A percentile compares a stretch with the other conserved stretches of the same genome.
Evolutionary conservation across 768 basidiomycete species (phyloP).

Genomic region (Lanmaoa rubissima): DNA sequence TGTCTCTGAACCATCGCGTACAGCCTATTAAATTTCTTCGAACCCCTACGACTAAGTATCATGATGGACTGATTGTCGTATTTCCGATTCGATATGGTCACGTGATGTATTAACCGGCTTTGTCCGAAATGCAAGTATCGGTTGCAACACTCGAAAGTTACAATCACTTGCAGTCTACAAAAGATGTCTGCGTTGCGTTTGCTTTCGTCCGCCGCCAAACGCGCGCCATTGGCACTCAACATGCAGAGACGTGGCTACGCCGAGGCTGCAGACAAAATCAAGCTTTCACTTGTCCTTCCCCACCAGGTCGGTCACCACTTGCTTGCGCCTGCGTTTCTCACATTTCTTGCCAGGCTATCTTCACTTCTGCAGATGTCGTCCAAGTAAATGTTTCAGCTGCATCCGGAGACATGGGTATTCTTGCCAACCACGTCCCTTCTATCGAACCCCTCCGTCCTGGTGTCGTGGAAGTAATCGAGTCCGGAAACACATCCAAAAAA

Average conservation of each 20-base stretch:
- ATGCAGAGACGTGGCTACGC: slow-evolving; percentile 84
- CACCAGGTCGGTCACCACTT: slow-evolving; percentile 70
- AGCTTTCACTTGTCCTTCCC: slow-evolving; percentile 89
- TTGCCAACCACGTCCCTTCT: slow-evolving; percentile 98
- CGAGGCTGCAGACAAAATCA: slow-evolving; percentile 86
- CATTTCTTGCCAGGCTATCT: slow-evolving; percentile 66
- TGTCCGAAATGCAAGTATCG: slow-evolving; percentile 18
- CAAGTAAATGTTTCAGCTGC: slow-evolving; percentile 95
- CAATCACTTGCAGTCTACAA: slow-evolving; percentile 1
- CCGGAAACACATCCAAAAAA: slow-evolving; percentile 76
- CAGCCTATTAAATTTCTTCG: too few species aligned
- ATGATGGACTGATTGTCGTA: too few species aligned
- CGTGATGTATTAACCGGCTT: slow-evolving; percentile 29
- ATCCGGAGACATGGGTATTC: slow-evolving; percentile 98
- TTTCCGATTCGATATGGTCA: slow-evolving; percentile 8
- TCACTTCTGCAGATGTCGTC: slow-evolving; percentile 84
- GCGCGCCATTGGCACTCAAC: slow-evolving; percentile 49
- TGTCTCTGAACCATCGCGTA: too few species aligned
- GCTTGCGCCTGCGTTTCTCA: slow-evolving; percentile 10
- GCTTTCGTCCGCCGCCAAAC: slow-evolving; percentile 60
- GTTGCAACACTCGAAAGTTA: background rate
- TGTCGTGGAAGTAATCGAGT: slow-evolving; percentile 91
- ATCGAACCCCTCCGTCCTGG: slow-evolving; percentile 94
- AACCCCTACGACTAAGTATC: too few species aligned
- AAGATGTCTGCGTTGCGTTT: slow-evolving; percentile 78